Evolutionary conservation across 345 rosid species (phyloP), one percentile per base, ranked within the genome.

Genomic region (Boechera stricta): DNA sequence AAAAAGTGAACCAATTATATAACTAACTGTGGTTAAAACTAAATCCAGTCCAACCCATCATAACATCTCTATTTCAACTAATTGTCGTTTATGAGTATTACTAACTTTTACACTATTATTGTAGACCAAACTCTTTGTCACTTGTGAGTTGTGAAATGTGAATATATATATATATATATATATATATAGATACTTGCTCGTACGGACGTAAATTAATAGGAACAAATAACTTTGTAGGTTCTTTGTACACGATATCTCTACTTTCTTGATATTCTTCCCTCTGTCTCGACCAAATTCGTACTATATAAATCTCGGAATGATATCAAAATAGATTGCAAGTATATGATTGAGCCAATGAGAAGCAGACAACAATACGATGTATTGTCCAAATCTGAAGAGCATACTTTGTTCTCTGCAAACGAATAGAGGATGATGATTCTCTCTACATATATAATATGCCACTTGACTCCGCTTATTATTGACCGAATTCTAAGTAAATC

Each of bases 401-500:
- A 59, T 32, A 54, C 8, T 64, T 56, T 64, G 28, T 57, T 66
- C 66, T 58, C 42, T 57, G 78, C 33, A 45, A 65, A 56, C 36
- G 55, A 54, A 54, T 44, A 32, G n/a, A 44, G 10, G 3, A 55
- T 33, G 18, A 55, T 2, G 72, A 65, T 55, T 65, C 78, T 65
- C 21, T 45, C 24, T 21, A 21, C 24, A 10, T 6, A 54, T 31
- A 55, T 42, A 32, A 53, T 2, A 62, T 62, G 49, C 70, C 71
- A 73, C 9, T 42, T 33, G 36, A 42, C 16, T 64, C 12, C 63
- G 33, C 44, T 16, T 39, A 54, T 73, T 13, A 53, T 64, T 64
- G 64, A 42, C 64, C 48, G 3, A 64, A 75, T 74, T 74, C 72
- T 66, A 56, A 66, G 8, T 26, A 56, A 16, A 75, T 57, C 72